These are phyloP conservation scores for Phoma herbarum DNA, from an alignment of 2,329 filamentous ascomycete genomes.

Conservation along the genomic window DNA sequence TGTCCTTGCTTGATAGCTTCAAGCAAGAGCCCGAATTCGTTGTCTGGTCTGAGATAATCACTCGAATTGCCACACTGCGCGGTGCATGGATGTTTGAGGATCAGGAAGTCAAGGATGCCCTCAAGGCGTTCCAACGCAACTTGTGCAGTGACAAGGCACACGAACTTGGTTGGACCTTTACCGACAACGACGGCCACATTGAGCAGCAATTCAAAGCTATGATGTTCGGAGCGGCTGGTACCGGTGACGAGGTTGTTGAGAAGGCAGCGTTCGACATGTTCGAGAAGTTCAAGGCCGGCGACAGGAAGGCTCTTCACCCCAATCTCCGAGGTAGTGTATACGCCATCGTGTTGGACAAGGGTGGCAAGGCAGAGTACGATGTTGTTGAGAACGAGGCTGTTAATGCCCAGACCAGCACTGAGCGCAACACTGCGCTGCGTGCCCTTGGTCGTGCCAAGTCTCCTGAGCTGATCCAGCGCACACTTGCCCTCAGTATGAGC, in stretches of 20 bases:
- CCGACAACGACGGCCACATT: constrained; percentile 84
- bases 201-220: constrained; percentile 94
- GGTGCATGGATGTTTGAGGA: constrained; percentile 91
- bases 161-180: constrained; percentile 87
- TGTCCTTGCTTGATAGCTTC: constrained; percentile 87
- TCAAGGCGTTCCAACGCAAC: constrained; percentile 83
- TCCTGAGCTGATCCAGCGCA: constrained; percentile 81
- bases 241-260: constrained; percentile 79
- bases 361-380: constrained; percentile 87
- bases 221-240: constrained; percentile 84
- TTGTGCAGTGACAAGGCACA: constrained; percentile 83
- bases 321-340: constrained; percentile 91
- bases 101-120: constrained; percentile 72
- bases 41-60: constrained; percentile 92
- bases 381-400: constrained; percentile 78
- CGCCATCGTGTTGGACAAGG: constrained; percentile 81
- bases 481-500: constrained; percentile 76
- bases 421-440: constrained; percentile 90
- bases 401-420: constrained; percentile 78
- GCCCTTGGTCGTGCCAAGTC: constrained; percentile 80
- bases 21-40: constrained; percentile 84
- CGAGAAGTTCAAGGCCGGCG: constrained; percentile 79
- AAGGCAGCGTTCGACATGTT: constrained; percentile 91
- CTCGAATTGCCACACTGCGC: constrained; percentile 79
- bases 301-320: constrained; percentile 84